Evolutionary conservation across 2,329 filamentous ascomycete genomes (phyloP), one percentile per base, ranked within the genome.

Genomic region (Phyllosticta ampelicida): DNA sequence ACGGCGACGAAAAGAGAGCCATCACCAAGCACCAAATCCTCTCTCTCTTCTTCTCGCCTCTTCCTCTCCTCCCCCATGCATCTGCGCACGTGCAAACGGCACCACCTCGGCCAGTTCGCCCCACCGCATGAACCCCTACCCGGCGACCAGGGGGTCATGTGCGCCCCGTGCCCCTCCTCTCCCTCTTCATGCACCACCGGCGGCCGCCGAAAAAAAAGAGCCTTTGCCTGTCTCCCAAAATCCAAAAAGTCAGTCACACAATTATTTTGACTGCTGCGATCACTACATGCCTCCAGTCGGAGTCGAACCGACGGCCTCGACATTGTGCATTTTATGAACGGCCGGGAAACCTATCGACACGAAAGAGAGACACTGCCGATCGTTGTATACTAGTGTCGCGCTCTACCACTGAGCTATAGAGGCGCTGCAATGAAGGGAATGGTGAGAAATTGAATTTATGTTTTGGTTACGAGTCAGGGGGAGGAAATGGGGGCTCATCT

Each of bases 401-500:
- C 55, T 56, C 55, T 56, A 56, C 55, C 51, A 57, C 55, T 57
- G 55, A 57, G 55, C 55, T 57, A 57, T 53, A 57, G 51, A 51
- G 55, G 55, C 50, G 16, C 3, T 26, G 23, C 8, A 4, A 8
- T 26, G 11, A 44, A n/a, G 36, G 36, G 29, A 6, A 36, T 6
- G 29, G 4, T 1, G 3, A 10, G 29, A 10, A 2, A 11, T 10
- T 16, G 36, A 1, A 16, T n/a, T 16, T 44, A 44, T 44, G 36
- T 5, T n/a, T 16, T n/a, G 36, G 36, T 16, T 2, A 6, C 2
- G 36, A n/a, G 16, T 2, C 1, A 44, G 2, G 16, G 36, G 36
- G 5, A n/a, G n/a, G n/a, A n/a, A n/a, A n/a, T n/a, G n/a, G n/a
- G n/a, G n/a, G n/a, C n/a, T n/a, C n/a, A n/a, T n/a, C n/a, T n/a